Conservation (phyloP, 1,284 basidiomycete genomes). For the Moniliophthora roreri region DNA sequence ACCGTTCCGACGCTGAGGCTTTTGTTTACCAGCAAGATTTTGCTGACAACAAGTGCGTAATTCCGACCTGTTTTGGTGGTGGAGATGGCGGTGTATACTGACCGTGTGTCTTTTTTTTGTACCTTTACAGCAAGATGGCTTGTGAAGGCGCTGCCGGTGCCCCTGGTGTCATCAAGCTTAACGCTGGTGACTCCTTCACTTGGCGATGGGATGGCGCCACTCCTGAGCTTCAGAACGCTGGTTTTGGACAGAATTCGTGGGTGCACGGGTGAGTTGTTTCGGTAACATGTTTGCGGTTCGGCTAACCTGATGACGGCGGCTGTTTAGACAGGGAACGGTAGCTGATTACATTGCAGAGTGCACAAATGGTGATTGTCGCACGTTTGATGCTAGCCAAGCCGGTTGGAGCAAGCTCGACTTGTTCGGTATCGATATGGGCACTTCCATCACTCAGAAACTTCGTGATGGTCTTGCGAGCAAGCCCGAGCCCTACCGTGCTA, state of each 20-base stretch:
- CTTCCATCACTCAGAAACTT: slow-evolving; percentile 32
- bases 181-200: slow-evolving; percentile 4
- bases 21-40: slow-evolving; percentile 10
- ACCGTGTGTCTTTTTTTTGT: neutral
- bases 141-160: slow-evolving; percentile 11
- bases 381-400: slow-evolving; percentile 29
- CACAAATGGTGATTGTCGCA: slow-evolving; percentile 31
- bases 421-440: slow-evolving; percentile 30
- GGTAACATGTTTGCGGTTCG: too few relatives aligned
- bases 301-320: too few relatives aligned
- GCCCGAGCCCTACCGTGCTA: slow-evolving; percentile 18
- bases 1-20: slow-evolving; percentile 5
- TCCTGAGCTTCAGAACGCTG: slow-evolving; percentile 8
- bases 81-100: neutral
- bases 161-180: slow-evolving; percentile 1
- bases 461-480: slow-evolving; percentile 24
- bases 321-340: slow-evolving; percentile 19
- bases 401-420: slow-evolving; percentile 40
- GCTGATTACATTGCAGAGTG: slow-evolving; percentile 39
- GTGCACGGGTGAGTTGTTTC: slow-evolving; percentile 12
- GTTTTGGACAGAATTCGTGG: slow-evolving; percentile 7
- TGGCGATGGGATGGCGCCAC: slow-evolving; percentile 13
- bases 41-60: slow-evolving; percentile 9
- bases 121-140: slow-evolving; percentile 11
- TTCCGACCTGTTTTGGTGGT: neutral